These are phyloP conservation scores for Zygnema cylindricum DNA, from an alignment of 139 green algal genomes.

Conservation along the genomic window DNA sequence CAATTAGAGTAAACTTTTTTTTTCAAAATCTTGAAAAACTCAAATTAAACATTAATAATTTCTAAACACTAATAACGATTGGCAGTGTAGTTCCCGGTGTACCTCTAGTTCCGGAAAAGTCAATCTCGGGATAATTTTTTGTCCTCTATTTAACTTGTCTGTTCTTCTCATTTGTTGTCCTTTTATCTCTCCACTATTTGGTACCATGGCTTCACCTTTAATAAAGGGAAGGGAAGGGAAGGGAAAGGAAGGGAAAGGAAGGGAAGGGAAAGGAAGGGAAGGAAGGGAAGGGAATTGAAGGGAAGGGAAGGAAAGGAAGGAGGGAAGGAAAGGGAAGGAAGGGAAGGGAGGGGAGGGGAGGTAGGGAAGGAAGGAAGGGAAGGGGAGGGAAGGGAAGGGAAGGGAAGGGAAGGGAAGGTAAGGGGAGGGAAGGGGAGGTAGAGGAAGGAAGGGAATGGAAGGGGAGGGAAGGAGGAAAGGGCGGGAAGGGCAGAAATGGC, in stretches of 20 bases:
- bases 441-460: not conserved
- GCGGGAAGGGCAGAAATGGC: not conserved
- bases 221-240: not conserved
- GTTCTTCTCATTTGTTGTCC: no score
- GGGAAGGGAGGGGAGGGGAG: not conserved
- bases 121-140: no score
- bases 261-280: not conserved
- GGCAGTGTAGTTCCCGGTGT: no score
- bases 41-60: no score
- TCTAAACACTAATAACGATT: no score
- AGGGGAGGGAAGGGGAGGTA: not conserved
- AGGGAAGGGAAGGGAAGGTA: not conserved
- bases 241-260: not conserved
- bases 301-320: not conserved
- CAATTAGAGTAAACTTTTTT: no score
- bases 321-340: not conserved
- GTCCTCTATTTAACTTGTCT: no score
- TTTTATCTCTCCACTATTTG: no score
- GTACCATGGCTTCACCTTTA: no score
- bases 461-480: not conserved
- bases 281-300: not conserved
- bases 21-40: no score
- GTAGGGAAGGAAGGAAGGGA: not conserved
- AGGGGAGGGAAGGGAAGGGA: not conserved
- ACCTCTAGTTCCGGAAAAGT: no score